These are phyloP conservation scores for Vitis amurensis DNA, from an alignment of 164 flowering plant genomes.

Conservation along the genomic window DNA sequence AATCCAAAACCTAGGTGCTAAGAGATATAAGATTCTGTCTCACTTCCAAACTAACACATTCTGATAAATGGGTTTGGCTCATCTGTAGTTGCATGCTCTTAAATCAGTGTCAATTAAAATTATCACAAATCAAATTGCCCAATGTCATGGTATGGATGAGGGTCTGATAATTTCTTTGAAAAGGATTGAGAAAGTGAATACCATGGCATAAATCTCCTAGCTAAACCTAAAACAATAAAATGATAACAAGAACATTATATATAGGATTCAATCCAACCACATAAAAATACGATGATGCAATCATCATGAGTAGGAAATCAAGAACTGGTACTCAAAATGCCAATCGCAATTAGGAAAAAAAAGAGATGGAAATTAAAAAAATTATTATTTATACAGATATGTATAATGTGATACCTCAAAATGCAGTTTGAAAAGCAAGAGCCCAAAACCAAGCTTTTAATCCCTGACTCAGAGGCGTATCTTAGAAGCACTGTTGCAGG, in stretches of 20 bases:
- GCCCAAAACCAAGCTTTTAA: constrained; percentile 60
- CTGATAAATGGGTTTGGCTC: too few relatives aligned
- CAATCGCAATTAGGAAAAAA: not conserved
- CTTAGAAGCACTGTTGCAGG: constrained; percentile 65
- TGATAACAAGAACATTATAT: not conserved
- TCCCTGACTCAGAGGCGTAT: constrained; percentile 45
- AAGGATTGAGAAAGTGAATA: too few relatives aligned
- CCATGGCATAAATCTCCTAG: not conserved
- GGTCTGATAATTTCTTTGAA: too few relatives aligned
- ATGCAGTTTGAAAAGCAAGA: constrained; percentile 47
- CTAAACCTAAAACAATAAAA: not conserved
- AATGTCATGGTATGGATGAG: too few relatives aligned
- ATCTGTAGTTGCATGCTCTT: too few relatives aligned
- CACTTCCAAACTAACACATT: too few relatives aligned
- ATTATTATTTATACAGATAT: not conserved
- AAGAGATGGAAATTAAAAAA: not conserved
- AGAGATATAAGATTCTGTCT: too few relatives aligned
- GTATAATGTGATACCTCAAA: constrained; percentile 39
- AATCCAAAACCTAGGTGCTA: too few relatives aligned
- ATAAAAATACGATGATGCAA: too few relatives aligned
- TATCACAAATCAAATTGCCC: too few relatives aligned
- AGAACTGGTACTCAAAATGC: not conserved
- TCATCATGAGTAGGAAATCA: too few relatives aligned
- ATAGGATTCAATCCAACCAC: not conserved
- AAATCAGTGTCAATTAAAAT: too few relatives aligned